Evolutionary conservation across 1,139 yeast species (phyloP), one percentile per base, ranked within the genome.

Genomic region (Saccharomyces hybrid): DNA sequence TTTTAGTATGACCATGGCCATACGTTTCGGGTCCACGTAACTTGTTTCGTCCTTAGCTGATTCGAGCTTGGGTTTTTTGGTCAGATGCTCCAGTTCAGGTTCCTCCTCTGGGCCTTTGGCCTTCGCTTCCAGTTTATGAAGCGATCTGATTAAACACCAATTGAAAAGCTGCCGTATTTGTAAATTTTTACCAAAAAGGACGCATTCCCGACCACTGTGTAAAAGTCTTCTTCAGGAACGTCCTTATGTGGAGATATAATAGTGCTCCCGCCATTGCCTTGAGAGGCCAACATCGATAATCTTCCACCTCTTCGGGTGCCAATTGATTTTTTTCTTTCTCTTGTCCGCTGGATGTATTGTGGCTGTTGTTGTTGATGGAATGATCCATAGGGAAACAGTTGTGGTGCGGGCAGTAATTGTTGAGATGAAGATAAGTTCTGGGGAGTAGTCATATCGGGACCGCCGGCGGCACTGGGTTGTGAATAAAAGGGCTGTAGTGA

Each of bases 231-330:
- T 44, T 63, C 68, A 1, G 70, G 70, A 2, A 68, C 64, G 51
- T 68, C 70, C 32, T 59, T 60, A 54, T 68, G 70, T 9, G 72
- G 72, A 3, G 70, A 64, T 7, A 66, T 58, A 14, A 66, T 60
- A 19, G 58, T 60, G 32, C 55, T 52, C 19, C 56, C 59, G 4
- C 58, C 61, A 29, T 58, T 59, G 46, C 65, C 61, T 21, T 58
- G 56, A 5, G 65, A 61, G 5, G 44, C 44, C 27, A 64, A 51
- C 34, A 62, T 58, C 0, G 71, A 67, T 12, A 65, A 48, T 49
- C 69, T 56, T 27, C 64, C 56, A 11, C 69, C 68, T 19, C 69
- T 58, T 50, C 64, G 65, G 7, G 58, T 54, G 19, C 59, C 58
- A 9, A 64, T 44, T 2, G 66, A 59, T 52, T 56, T 58, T 16